These are phyloP conservation scores for Poronia punctata DNA, from an alignment of 495 filamentous ascomycete species.

Conservation along the genomic window DNA sequence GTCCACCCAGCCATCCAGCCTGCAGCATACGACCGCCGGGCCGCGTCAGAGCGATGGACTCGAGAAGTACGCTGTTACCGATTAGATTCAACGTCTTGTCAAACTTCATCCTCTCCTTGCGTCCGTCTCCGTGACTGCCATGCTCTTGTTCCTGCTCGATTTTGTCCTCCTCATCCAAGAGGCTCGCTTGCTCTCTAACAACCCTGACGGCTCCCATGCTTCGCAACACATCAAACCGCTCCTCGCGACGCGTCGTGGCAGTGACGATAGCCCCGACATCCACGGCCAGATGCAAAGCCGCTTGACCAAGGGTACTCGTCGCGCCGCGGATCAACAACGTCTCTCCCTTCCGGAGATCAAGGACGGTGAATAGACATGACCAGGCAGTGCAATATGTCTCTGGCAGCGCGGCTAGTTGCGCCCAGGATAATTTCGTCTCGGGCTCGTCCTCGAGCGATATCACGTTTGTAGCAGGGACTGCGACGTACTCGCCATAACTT, in stretches of 20 bases:
- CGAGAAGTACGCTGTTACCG: slow-evolving; percentile 37
- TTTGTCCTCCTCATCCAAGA: slow-evolving; percentile 7
- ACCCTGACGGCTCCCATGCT: slow-evolving; percentile 26
- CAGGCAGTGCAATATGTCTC: slow-evolving; percentile 39
- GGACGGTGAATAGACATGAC: slow-evolving; percentile 33
- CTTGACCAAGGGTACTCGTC: slow-evolving; percentile 38
- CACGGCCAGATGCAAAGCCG: slow-evolving; percentile 39
- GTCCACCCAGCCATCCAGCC: slow-evolving; percentile 40
- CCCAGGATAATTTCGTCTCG: slow-evolving; percentile 30
- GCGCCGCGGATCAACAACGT: slow-evolving; percentile 36
- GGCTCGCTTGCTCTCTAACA: slow-evolving; percentile 18
- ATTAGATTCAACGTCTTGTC: slow-evolving; percentile 39
- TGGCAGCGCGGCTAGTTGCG: slow-evolving; percentile 36
- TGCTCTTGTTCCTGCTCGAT: too few species aligned
- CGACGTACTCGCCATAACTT: slow-evolving; percentile 36
- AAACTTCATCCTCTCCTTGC: slow-evolving; percentile 20
- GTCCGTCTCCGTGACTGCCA: too few species aligned
- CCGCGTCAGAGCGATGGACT: slow-evolving; percentile 30
- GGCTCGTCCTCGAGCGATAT: slow-evolving; percentile 26
- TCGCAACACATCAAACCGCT: slow-evolving; percentile 22
- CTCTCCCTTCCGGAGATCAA: slow-evolving; percentile 29
- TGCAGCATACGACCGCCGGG: slow-evolving; percentile 34
- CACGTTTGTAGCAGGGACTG: slow-evolving; percentile 30
- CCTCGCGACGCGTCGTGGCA: slow-evolving; percentile 32
- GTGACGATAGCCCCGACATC: slow-evolving; percentile 33